Conservation (phyloP, 331 rosid species). For the Malus hybrid region DNA sequence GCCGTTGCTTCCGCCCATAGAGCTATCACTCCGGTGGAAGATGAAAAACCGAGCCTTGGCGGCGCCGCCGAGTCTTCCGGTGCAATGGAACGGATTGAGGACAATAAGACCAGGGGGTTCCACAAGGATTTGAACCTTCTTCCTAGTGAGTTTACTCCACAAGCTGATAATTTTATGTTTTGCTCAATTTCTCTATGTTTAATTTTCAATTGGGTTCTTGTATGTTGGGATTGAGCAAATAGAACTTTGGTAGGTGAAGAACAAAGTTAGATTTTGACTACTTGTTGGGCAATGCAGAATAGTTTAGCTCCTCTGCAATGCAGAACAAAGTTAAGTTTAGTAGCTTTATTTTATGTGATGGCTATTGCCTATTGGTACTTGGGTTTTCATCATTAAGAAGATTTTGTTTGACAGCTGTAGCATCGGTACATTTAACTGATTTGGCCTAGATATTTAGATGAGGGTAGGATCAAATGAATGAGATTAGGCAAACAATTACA, state of each 20-base stretch:
- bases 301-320: not conserved
- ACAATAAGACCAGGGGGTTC: constrained; percentile 26
- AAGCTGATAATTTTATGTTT: not conserved
- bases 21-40: constrained; percentile 63
- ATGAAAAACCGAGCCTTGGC: constrained; percentile 41
- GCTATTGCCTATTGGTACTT: not conserved
- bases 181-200: not conserved
- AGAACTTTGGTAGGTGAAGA: not conserved
- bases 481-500: not conserved
- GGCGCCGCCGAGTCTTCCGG: constrained; percentile 32
- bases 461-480: not conserved
- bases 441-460: not conserved
- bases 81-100: constrained; percentile 18
- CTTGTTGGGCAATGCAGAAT: constrained; percentile 1
- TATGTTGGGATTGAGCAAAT: not conserved
- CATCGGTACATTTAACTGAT: not conserved
- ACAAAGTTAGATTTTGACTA: not conserved
- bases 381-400: not conserved
- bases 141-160: constrained; percentile 55
- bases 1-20: constrained; percentile 34
- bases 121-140: constrained; percentile 60
- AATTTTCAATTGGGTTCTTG: not conserved
- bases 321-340: not conserved
- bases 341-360: not conserved
- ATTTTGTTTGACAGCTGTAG: not conserved